Conservation (phyloP, 1,284 basidiomycete genomes). For the Cryptococcus wingfieldii region DNA sequence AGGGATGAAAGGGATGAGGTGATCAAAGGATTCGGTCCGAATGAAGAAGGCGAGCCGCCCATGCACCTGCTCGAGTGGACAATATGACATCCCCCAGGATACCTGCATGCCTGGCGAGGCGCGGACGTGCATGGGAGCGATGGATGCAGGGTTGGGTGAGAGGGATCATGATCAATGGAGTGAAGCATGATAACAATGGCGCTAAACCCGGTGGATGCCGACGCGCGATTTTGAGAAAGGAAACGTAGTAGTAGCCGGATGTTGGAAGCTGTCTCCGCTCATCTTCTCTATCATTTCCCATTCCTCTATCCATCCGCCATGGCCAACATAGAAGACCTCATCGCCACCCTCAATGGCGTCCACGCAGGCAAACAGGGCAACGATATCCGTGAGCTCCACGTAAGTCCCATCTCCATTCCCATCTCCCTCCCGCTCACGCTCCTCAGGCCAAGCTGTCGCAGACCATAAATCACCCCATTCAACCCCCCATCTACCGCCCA, state of each 20-base stretch:
- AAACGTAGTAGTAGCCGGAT: background rate
- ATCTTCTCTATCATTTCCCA: background rate
- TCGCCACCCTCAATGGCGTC: slow-evolving; percentile 40
- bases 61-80: too few relatives aligned
- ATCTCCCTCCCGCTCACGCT: background rate
- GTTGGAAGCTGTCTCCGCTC: background rate
- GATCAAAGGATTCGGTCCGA: too few relatives aligned
- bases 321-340: slow-evolving; percentile 47
- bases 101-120: too few relatives aligned
- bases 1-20: slow-evolving; percentile 33
- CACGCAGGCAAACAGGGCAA: slow-evolving; percentile 42
- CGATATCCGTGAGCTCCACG: slow-evolving; percentile 42
- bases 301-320: slow-evolving; percentile 6
- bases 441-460: slow-evolving; percentile 32
- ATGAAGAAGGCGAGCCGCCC: too few relatives aligned
- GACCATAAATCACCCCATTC: slow-evolving; percentile 24
- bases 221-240: background rate
- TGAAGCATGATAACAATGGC: too few relatives aligned
- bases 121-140: too few relatives aligned
- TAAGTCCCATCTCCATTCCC: slow-evolving; percentile 15
- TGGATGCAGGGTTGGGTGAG: too few relatives aligned
- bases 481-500: slow-evolving; percentile 26
- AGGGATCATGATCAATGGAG: too few relatives aligned
- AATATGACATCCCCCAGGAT: too few relatives aligned
- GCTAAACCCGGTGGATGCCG: too few relatives aligned